A percentile compares a stretch with the other conserved stretches of the same genome.
Evolutionary conservation across 352 stramenopile genomes (phyloP).

Genomic region (Thraustochytrium sp.): DNA sequence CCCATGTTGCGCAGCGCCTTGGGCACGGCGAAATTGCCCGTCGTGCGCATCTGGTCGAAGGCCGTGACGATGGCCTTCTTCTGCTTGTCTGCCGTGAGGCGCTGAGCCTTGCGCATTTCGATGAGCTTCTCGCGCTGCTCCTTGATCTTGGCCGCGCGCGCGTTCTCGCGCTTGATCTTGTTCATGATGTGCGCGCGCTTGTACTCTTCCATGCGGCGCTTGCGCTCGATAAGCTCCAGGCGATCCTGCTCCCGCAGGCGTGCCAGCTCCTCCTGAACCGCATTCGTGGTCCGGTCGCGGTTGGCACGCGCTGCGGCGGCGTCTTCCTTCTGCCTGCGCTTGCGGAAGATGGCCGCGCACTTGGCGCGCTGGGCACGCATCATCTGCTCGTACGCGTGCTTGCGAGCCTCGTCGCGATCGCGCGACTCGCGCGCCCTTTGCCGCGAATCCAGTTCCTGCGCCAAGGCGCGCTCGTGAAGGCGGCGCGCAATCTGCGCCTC

Average conservation of each 20-base stretch:
- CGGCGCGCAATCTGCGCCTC: not conserved
- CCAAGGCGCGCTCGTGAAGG: not conserved
- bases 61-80: constrained; percentile 20
- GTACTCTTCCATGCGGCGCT: constrained; percentile 26
- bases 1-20: not conserved
- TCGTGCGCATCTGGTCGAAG: constrained; percentile 21
- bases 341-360: not conserved
- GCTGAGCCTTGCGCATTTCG: not conserved
- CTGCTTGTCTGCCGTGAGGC: not conserved
- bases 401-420: not conserved
- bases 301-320: not conserved
- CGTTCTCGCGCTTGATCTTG: constrained; percentile 1
- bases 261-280: not conserved
- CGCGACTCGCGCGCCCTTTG: not conserved
- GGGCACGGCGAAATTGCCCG: constrained; percentile 8
- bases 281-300: not conserved
- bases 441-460: not conserved
- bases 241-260: constrained; percentile 28
- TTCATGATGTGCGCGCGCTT: constrained; percentile 14
- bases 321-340: not conserved
- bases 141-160: not conserved
- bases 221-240: not conserved
- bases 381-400: not conserved
- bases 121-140: constrained; percentile 21
- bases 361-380: not conserved